Evolutionary conservation across 441 rosid species (phyloP), one percentile per base, ranked within the genome.

Genomic region (Arabidopsis hybrid): DNA sequence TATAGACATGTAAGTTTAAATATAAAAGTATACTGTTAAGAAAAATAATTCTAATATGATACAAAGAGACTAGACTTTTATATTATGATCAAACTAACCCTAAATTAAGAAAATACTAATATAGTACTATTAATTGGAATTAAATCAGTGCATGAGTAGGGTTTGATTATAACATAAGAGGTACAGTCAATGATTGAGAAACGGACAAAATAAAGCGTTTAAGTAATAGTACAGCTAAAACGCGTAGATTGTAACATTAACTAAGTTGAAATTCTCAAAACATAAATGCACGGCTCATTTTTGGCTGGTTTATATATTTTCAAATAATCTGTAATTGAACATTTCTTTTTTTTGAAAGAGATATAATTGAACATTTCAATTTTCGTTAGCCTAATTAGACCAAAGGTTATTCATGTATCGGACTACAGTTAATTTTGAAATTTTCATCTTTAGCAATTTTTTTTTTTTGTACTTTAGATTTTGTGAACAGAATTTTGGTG

Each of bases 101-200:
- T n/a, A n/a, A n/a, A n/a, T n/a, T n/a, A n/a, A n/a, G n/a, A n/a
- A n/a, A n/a, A n/a, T n/a, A n/a, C n/a, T n/a, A n/a, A n/a, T 21
- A 21, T 21, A 21, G 2, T 21, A 21, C 26, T 21, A 34, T 66
- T 39, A 58, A 9, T 8, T 45, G 45, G 46, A 69, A 46, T 6
- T 9, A 4, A 43, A n/a, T n/a, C n/a, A n/a, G n/a, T n/a, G 34
- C 34, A 14, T 50, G 64, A 34, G 38, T 72, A 45, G 32, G 53
- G 53, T 62, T 13, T 62, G 43, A 47, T 46, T 47, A 32, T 35
- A 12, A 6, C n/a, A 12, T 43, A 32, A 62, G 39, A 42, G 57
- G 53, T 32, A 18, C 21, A 21, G 40, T 56, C 40, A 74, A 17
- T 60, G 55, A 74, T 67, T 59, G 60, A 59, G 38, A 74, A 59